Percentiles rank a stretch among this genome's conserved stretches.
These are phyloP conservation scores for Conticribra guillardii DNA, from an alignment of 108 stramenopile species.

Conservation along the genomic window DNA sequence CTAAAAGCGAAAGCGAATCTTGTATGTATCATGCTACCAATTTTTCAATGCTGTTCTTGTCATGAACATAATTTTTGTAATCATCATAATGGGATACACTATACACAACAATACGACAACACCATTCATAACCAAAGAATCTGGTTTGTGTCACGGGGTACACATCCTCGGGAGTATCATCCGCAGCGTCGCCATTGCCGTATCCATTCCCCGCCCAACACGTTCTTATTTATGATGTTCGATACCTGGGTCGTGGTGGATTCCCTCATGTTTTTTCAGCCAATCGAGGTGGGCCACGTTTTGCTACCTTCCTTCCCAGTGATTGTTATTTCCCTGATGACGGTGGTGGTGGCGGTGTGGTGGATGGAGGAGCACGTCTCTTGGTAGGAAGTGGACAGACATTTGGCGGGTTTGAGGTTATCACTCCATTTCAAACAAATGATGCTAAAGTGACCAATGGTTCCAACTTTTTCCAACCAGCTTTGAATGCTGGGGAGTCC, in stretches of 20 bases:
- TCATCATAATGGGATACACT: too few relatives aligned
- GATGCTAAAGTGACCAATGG: conserved; percentile 14
- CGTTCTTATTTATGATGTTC: conserved; percentile 75
- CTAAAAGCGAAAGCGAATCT: too few relatives aligned
- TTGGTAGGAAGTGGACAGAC: conserved; percentile 76
- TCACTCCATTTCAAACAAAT: conserved; percentile 65
- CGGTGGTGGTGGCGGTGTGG: background rate
- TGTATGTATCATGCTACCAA: too few relatives aligned
- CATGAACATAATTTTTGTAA: too few relatives aligned
- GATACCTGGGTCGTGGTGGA: conserved; percentile 81
- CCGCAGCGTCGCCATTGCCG: conserved; percentile 44
- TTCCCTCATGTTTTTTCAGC: conserved; percentile 70
- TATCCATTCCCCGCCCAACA: conserved; percentile 77
- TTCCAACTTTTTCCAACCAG: conserved; percentile 60
- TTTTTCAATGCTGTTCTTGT: too few relatives aligned
- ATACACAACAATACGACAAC: too few relatives aligned
- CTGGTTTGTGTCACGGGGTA: conserved; percentile 81
- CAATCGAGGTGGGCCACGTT: conserved; percentile 59
- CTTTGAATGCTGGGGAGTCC: conserved; percentile 62
- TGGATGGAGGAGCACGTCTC: conserved; percentile 24
- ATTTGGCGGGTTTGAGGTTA: conserved; percentile 75
- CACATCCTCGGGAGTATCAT: conserved; percentile 36
- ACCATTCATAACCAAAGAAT: conserved; percentile 18
- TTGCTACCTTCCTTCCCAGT: conserved; percentile 69
- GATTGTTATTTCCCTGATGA: conserved; percentile 22